phyloP scores from a whole-genome alignment of 2,329 filamentous ascomycete genomes.

The Aspergillus pseudonomiae region DNA sequence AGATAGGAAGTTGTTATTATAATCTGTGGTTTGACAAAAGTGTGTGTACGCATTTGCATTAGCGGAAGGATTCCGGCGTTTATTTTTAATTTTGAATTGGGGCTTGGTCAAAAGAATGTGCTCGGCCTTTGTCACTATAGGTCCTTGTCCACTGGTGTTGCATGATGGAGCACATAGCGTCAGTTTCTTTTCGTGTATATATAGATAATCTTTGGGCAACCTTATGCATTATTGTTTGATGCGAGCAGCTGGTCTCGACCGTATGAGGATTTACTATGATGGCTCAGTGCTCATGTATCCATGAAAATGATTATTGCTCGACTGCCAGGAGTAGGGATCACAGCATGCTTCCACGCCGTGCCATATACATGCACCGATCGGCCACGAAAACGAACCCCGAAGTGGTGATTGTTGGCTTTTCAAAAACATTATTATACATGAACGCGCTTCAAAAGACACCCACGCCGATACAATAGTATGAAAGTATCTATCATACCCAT shows the following conservation, averaged over 20 bases:
- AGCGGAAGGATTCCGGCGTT: conserved; percentile 15
- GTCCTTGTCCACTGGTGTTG: neutral
- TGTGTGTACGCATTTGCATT: conserved; percentile 13
- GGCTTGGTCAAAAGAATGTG: neutral
- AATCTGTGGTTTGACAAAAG: neutral
- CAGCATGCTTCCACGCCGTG: neutral
- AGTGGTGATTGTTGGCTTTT: neutral
- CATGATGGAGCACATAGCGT: neutral
- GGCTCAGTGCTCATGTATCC: neutral
- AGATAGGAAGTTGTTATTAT: conserved; percentile 23
- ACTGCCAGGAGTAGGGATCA: neutral
- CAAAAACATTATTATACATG: neutral
- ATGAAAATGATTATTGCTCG: neutral
- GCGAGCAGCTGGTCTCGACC: neutral
- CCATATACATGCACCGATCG: neutral
- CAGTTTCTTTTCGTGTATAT: neutral
- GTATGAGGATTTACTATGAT: neutral
- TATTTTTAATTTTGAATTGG: neutral
- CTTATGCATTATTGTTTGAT: neutral
- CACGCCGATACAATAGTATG: too few species aligned
- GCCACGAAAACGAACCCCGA: neutral
- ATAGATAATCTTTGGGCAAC: neutral
- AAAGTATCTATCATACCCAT: neutral
- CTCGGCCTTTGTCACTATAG: conserved; percentile 1
- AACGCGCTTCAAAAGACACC: neutral